Evolutionary conservation across 2,329 filamentous ascomycete species (phyloP).

Genomic region (Trichoderma sp.): DNA sequence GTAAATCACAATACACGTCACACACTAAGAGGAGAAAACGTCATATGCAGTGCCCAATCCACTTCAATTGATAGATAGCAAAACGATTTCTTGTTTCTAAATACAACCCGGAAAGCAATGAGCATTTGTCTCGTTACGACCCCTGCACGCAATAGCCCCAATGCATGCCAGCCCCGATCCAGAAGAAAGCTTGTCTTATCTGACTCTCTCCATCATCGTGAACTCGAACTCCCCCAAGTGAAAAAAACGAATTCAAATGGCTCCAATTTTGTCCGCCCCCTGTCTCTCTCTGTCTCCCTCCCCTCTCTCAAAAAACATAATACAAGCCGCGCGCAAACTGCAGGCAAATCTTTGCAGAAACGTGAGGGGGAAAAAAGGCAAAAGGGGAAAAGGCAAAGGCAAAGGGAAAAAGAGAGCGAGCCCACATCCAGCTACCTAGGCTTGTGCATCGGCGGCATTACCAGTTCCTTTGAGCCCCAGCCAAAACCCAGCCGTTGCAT

Average conservation of each 20-base stretch:
- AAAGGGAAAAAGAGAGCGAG: too few relatives aligned
- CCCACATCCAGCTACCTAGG: conserved; percentile 8
- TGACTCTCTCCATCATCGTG: neutral
- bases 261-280: neutral
- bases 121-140: neutral
- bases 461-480: conserved; percentile 4
- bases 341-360: neutral
- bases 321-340: conserved; percentile 24
- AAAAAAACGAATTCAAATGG: neutral
- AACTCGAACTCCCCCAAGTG: conserved; percentile 19
- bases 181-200: neutral
- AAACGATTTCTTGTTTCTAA: conserved; percentile 10
- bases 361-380: conserved; percentile 24
- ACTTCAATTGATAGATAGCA: neutral
- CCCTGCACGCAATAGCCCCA: neutral
- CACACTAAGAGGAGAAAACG: neutral
- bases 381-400: conserved; percentile 25
- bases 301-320: conserved; percentile 9
- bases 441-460: conserved; percentile 3
- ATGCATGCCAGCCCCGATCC: neutral
- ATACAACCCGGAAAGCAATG: conserved; percentile 4
- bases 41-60: neutral
- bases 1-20: neutral
- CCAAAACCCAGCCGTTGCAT: neutral
- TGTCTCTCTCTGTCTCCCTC: neutral